Conservation (phyloP, 2,329 filamentous ascomycete genomes). For the Thermomyces lanuginosus region DNA sequence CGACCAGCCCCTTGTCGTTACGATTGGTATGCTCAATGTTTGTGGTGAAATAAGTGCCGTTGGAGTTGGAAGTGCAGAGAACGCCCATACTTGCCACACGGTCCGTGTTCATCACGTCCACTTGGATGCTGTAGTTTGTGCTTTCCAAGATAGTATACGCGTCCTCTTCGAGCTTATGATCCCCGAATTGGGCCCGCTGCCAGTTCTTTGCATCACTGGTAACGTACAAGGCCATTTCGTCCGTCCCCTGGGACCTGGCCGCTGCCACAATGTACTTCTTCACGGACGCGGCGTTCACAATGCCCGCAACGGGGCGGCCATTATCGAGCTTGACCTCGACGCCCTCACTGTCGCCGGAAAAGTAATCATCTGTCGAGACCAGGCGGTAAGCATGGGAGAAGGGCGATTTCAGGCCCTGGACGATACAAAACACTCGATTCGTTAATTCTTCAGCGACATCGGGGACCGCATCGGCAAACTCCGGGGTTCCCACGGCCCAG, state of each 20-base stretch:
- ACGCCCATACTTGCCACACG: constrained; percentile 58
- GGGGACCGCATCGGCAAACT: constrained; percentile 38
- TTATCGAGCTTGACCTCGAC: constrained; percentile 62
- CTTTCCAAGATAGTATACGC: constrained; percentile 90
- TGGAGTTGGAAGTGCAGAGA: constrained; percentile 90
- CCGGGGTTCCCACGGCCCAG: constrained; percentile 65
- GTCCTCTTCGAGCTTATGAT: constrained; percentile 67
- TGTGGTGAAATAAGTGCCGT: constrained; percentile 86
- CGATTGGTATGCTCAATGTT: constrained; percentile 90
- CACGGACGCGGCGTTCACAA: constrained; percentile 66
- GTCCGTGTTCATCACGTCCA: constrained; percentile 66
- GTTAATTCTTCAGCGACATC: constrained; percentile 49
- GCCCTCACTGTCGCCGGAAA: constrained; percentile 38
- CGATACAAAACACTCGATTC: constrained; percentile 64
- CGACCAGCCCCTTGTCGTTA: constrained; percentile 57
- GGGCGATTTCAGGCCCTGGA: constrained; percentile 53
- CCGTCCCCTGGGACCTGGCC: constrained; percentile 59
- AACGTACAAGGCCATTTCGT: constrained; percentile 84
- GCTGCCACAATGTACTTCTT: constrained; percentile 80
- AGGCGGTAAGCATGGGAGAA: constrained; percentile 61
- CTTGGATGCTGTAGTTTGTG: constrained; percentile 93
- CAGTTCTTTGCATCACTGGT: constrained; percentile 69
- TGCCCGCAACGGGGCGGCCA: constrained; percentile 57
- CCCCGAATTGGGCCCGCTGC: constrained; percentile 82
- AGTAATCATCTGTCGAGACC: constrained; percentile 69